Conservation (phyloP, 2,329 filamentous ascomycete genomes). For the Trichoderma asperellum region DNA sequence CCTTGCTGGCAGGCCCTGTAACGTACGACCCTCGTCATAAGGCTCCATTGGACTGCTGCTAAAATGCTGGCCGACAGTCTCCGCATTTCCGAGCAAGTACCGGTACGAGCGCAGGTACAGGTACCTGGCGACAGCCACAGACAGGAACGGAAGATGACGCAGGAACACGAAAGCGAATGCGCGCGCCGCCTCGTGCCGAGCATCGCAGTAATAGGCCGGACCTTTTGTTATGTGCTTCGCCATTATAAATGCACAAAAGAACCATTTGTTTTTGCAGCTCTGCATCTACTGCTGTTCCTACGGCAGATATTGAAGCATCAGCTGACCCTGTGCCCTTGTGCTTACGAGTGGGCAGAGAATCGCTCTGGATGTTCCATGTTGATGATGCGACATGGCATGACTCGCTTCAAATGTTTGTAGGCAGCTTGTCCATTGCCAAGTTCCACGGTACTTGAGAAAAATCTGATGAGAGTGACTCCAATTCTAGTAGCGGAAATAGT, state of each 20-base stretch:
- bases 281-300: not conserved
- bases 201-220: not conserved
- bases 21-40: not conserved
- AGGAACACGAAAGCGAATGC: conserved; percentile 16
- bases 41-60: not conserved
- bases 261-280: not conserved
- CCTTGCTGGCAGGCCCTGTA: not conserved
- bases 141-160: not conserved
- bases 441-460: not conserved
- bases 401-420: not conserved
- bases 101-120: not conserved
- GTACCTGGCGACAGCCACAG: not conserved
- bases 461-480: not conserved
- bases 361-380: not conserved
- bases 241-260: conserved; percentile 2
- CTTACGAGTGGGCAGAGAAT: not conserved
- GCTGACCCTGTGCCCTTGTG: not conserved
- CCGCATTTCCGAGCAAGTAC: conserved; percentile 1
- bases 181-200: not conserved
- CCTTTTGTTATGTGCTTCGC: not conserved
- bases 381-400: conserved; percentile 13
- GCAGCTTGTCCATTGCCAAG: not conserved
- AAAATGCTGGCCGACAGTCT: not conserved
- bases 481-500: not conserved
- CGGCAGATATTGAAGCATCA: not conserved